phyloP scores from a whole-genome alignment of 306 rosid genomes.

The Quercus engelmannii region DNA sequence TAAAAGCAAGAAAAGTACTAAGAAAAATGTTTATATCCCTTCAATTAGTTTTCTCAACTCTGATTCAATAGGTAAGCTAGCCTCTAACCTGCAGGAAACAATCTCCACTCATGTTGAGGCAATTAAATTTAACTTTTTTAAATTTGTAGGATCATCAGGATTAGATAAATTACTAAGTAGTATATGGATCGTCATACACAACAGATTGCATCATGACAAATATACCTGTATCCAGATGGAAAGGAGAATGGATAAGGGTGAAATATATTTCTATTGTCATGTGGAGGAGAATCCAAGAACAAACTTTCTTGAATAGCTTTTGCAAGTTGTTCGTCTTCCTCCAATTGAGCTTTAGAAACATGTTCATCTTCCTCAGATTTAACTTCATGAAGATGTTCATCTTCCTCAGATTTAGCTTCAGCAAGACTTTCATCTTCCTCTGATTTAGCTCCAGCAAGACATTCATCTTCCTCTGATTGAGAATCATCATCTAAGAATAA shows the following conservation, averaged over 20 bases:
- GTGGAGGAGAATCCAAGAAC: conserved; percentile 55
- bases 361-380: conserved; percentile 47
- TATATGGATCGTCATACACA: background rate
- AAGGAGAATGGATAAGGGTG: conserved; percentile 50
- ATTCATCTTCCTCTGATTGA: conserved; percentile 51
- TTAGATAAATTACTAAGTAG: background rate
- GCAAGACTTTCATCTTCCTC: conserved; percentile 42
- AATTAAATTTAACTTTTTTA: background rate
- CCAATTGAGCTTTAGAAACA: conserved; percentile 57
- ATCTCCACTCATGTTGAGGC: background rate
- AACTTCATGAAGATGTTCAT: conserved; percentile 31
- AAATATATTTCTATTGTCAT: conserved; percentile 41
- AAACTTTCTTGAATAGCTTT: conserved; percentile 90
- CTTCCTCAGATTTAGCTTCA: conserved; percentile 25
- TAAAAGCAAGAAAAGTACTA: background rate
- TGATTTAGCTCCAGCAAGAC: conserved; percentile 16
- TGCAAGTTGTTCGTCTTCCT: conserved; percentile 95
- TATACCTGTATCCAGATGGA: conserved; percentile 74
- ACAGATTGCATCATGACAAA: conserved; percentile 23
- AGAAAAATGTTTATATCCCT: background rate
- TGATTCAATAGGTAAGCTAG: background rate
- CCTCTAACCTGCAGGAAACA: background rate
- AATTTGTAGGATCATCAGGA: background rate
- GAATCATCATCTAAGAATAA: conserved; percentile 49
- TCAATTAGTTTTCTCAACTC: background rate